Conservation (phyloP, 2,329 filamentous ascomycete genomes). For the Periconia sp. region DNA sequence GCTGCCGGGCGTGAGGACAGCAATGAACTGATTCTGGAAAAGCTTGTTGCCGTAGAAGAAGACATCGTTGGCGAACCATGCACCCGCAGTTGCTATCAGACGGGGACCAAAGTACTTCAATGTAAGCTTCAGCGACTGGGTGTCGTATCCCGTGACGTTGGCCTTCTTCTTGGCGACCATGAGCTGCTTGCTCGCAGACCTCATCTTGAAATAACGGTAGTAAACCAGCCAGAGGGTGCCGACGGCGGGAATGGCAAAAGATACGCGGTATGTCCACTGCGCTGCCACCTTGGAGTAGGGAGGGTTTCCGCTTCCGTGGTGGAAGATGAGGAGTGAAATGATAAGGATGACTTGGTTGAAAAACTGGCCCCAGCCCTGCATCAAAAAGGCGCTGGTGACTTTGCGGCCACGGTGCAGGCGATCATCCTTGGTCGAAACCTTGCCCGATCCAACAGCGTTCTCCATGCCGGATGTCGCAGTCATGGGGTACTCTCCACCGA, state of each 20-base stretch:
- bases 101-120: conserved; percentile 84
- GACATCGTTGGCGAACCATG: conserved; percentile 96
- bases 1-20: conserved; percentile 70
- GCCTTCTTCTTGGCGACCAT: conserved; percentile 79
- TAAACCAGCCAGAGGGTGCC: conserved; percentile 95
- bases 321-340: conserved; percentile 82
- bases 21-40: conserved; percentile 90
- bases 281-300: conserved; percentile 77
- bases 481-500: conserved; percentile 92
- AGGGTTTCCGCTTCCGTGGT: conserved; percentile 72
- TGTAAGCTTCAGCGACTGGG: conserved; percentile 76
- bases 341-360: conserved; percentile 91
- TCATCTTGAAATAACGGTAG: conserved; percentile 96
- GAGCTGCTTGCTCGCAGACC: conserved; percentile 80
- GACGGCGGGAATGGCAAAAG: conserved; percentile 86
- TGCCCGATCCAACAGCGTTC: conserved; percentile 81
- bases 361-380: conserved; percentile 98
- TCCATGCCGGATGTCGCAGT: conserved; percentile 96
- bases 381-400: conserved; percentile 92
- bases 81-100: conserved; percentile 79
- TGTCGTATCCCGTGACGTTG: conserved; percentile 89
- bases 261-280: conserved; percentile 90
- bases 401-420: conserved; percentile 94
- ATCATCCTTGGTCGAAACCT: conserved; percentile 86
- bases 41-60: conserved; percentile 99